Base-by-base conservation (phyloP, 192 early-diverging fungal species). In the Coemansia erecta region DNA sequence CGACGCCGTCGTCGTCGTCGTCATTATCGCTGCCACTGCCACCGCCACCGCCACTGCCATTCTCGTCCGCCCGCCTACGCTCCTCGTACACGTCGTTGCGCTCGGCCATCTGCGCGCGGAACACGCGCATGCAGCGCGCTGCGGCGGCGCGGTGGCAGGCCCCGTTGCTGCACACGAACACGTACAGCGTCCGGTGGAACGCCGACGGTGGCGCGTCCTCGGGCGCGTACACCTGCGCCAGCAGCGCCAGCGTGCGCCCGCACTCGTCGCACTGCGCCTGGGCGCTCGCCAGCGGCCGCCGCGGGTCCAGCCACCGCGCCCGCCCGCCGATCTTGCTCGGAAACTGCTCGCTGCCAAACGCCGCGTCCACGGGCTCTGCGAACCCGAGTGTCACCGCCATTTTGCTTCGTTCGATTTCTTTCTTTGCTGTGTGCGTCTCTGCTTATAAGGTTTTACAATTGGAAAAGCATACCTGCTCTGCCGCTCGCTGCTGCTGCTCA, bases 141-240 rank as follows among this genome's bases (percentile, higher is more conserved):
- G 67, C 63, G 26, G 72, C 85, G 78, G 73, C 70, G 40, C 73
- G 80, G 57, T 95, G 89, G 72, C 97, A 98, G 1, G 68, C 53
- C 21, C 94, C 94, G 31, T 87, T 88, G 58, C 89, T 91, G 78
- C 97, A 99, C 66, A 88, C 86, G 66, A 97, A 99, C 4, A 99
- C 83, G 61, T 95, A 97, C 8, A 98, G 68, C 54, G 87, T 87
- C 40, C 97, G 85, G 63, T 95, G 94, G 63, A 89, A 98, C 3
- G 97, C 95, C 61, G 92, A 87, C 0, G 66, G 60, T 0, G 91
- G 88, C 19, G 87, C 80, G 66, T 98, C 92, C 58, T 98, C 94
- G 10, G 97, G 94, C 1, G 94, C 91, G 58, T 94, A 98, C 7
- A 98, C 68, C 81, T 97, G 94, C 52, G 92, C 45, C 51, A 97